Conservation (phyloP, 2,329 filamentous ascomycete genomes). For the Calonectria hongkongensis region DNA sequence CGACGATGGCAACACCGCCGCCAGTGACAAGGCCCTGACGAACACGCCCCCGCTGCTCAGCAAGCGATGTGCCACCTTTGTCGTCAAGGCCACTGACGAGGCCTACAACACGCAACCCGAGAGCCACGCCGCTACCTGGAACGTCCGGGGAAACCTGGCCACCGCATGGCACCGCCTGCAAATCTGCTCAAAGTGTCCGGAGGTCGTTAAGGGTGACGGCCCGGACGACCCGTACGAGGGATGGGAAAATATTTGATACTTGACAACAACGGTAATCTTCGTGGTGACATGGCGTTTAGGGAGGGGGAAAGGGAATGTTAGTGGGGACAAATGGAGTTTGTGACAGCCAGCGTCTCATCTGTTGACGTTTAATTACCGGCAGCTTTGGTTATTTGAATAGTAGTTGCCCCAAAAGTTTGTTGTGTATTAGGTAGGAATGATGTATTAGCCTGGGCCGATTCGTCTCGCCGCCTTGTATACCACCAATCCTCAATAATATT, state of each 20-base stretch:
- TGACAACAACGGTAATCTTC: neutral
- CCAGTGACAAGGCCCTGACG: conserved; percentile 9
- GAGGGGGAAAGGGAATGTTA: neutral
- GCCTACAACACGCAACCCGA: conserved; percentile 81
- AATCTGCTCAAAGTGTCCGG: conserved; percentile 59
- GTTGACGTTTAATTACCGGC: neutral
- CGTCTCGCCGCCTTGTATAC: neutral
- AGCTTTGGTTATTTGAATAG: neutral
- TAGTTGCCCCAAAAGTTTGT: neutral
- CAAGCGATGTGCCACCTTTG: conserved; percentile 67
- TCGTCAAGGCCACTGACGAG: conserved; percentile 81
- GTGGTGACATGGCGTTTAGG: neutral
- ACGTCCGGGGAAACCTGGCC: conserved; percentile 78
- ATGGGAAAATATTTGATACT: conserved; percentile 30
- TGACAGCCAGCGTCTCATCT: neutral
- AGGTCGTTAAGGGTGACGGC: neutral
- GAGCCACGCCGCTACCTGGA: conserved; percentile 76
- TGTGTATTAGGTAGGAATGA: neutral
- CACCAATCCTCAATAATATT: neutral
- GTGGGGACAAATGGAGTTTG: neutral
- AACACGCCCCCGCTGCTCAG: conserved; percentile 1
- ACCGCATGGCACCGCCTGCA: conserved; percentile 80
- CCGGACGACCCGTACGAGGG: conserved; percentile 36
- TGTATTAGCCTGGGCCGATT: neutral
- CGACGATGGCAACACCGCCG: conserved; percentile 17